Evolutionary conservation across 176 grass and related monocot species (phyloP), one percentile per base, ranked within the genome.

Genomic region (Oryza rufipogon): DNA sequence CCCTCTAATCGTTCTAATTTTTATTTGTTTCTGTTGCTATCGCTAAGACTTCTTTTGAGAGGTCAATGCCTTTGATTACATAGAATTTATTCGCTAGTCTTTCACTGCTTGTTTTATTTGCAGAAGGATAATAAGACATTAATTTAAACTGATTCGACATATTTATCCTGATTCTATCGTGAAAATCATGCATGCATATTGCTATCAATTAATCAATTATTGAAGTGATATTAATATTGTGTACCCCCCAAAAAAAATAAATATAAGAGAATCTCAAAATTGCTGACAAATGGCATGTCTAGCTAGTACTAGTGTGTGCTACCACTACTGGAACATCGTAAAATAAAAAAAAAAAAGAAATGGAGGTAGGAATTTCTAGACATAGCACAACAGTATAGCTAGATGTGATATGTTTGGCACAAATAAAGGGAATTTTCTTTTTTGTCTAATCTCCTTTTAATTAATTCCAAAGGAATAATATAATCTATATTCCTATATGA

Each of bases 21-120:
- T 75, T 38, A 46, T 87, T 66, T 71, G 32, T 42, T 87, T 16
- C 0, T 48, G 84, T 87, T 74, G 84, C 84, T 84, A 11, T 84
- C 89, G 75, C 0, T 6, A 54, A 84, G 84, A 90, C 89, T 80
- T 64, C 54, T 34, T 76, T 91, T 76, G 2, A 5, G 17, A 71
- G 42, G 85, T 91, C 85, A 91, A 76, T 65, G 70, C 76, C 32
- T 71, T 76, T 87, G 36, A 68, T 84, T 8, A 66, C 66, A 20
- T 85, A 10, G 75, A 79, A 83, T 84, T 84, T 80, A 84, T 90
- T 56, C 79, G 1, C 13, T 56, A 47, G 17, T 25, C 36, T 77
- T 80, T 74, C 16, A 23, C 7, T 23, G 20, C 54, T 46, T 54
- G 60, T 80, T 80, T 60, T 75, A 49, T 80, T 70, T 45, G 3